Evolutionary conservation across 441 rosid genomes (phyloP).

Genomic region (Erysimum cheiri): DNA sequence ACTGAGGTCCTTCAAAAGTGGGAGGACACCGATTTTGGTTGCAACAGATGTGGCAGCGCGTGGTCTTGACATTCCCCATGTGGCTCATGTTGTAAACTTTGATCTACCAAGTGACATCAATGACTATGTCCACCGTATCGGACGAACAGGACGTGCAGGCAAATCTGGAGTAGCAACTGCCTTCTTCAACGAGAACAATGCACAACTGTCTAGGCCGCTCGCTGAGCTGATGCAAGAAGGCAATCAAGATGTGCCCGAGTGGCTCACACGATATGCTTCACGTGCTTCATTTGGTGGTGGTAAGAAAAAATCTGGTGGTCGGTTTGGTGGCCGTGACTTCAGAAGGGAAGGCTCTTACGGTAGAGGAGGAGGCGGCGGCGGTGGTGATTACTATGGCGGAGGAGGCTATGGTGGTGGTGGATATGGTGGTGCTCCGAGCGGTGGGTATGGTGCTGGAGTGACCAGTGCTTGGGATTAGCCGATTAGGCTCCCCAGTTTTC

Average conservation of each 20-base stretch:
- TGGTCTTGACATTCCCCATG: constrained; percentile 70
- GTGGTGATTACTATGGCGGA: constrained; percentile 38
- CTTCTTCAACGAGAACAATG: constrained; percentile 60
- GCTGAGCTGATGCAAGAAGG: constrained; percentile 72
- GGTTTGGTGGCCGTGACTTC: constrained; percentile 67
- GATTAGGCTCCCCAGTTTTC: constrained; percentile 33
- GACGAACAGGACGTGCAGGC: constrained; percentile 71
- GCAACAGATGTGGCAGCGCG: constrained; percentile 75
- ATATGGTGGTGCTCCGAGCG: constrained; percentile 53
- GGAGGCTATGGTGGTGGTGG: constrained; percentile 47
- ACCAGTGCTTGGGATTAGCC: constrained; percentile 86
- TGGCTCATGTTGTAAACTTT: constrained; percentile 72
- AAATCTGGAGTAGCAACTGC: constrained; percentile 68
- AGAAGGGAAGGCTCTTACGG: constrained; percentile 56
- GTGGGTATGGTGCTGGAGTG: constrained; percentile 58
- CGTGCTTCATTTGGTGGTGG: constrained; percentile 57
- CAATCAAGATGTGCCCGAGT: constrained; percentile 66
- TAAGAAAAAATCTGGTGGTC: constrained; percentile 55
- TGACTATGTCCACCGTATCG: constrained; percentile 69
- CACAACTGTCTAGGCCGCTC: constrained; percentile 54
- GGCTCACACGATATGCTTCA: constrained; percentile 60
- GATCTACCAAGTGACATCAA: constrained; percentile 72
- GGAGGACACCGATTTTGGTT: constrained; percentile 64
- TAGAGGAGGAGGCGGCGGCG: constrained; percentile 34
- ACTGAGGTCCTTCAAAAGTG: constrained; percentile 62